Evolutionary conservation across 2,329 filamentous ascomycete species (phyloP).

Genomic region (Sporothrix curviconia): DNA sequence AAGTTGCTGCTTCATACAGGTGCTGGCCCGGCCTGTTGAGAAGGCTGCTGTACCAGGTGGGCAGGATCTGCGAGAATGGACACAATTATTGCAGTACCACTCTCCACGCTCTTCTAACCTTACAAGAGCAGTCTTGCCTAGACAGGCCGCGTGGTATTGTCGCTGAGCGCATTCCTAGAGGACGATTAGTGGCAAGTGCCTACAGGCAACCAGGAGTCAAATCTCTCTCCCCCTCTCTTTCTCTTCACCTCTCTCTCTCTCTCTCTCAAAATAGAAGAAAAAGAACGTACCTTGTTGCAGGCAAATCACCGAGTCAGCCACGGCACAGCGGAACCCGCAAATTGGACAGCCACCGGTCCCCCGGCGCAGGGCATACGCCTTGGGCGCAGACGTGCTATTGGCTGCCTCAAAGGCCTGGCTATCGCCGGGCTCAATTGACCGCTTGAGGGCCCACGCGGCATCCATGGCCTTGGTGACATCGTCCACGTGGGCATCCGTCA

Average conservation of each 20-base stretch:
- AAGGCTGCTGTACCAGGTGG: conserved; percentile 4
- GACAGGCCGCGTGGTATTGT: conserved; percentile 45
- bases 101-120: conserved; percentile 23
- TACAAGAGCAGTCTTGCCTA: conserved; percentile 30
- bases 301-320: conserved; percentile 41
- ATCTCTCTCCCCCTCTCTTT: too few relatives aligned
- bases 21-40: background rate
- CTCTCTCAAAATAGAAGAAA: too few relatives aligned
- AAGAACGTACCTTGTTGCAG: conserved; percentile 39
- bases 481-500: conserved; percentile 38
- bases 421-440: background rate
- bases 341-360: conserved; percentile 34
- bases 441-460: conserved; percentile 24
- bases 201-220: too few relatives aligned
- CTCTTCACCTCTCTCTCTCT: too few relatives aligned
- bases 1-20: too few relatives aligned
- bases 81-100: conserved; percentile 42
- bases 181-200: too few relatives aligned
- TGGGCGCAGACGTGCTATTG: conserved; percentile 1
- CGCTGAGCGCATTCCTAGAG: conserved; percentile 36
- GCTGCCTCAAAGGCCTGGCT: background rate
- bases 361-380: background rate
- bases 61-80: conserved; percentile 12
- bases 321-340: conserved; percentile 33
- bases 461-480: conserved; percentile 33